A percentile compares a stretch with the other conserved stretches of the same genome.
These are phyloP conservation scores for Hymenoscyphus linearis DNA, from an alignment of 2,329 filamentous ascomycete genomes.

Conservation along the genomic window DNA sequence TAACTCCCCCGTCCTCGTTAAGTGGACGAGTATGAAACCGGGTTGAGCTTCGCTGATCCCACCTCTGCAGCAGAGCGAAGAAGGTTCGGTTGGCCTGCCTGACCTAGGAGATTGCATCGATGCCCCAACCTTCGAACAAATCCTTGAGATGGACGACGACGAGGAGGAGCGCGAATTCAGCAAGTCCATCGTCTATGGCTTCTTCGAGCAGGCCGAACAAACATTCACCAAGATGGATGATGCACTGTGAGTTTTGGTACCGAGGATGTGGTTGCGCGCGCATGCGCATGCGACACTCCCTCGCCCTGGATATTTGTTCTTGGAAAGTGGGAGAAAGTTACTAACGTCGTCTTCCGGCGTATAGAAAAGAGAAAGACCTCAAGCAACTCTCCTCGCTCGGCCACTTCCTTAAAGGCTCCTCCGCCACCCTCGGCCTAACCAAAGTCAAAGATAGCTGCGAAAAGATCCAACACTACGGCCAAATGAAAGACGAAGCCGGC, in stretches of 20 bases:
- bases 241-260: constrained; percentile 64
- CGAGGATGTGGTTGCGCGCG: not conserved
- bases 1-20: too few relatives aligned
- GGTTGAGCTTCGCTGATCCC: not conserved
- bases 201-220: constrained; percentile 83
- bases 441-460: constrained; percentile 93
- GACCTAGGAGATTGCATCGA: constrained; percentile 76
- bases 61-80: constrained; percentile 28
- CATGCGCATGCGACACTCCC: not conserved
- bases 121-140: constrained; percentile 78
- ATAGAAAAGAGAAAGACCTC: constrained; percentile 63
- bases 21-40: not conserved
- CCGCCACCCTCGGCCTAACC: constrained; percentile 82
- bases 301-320: not conserved
- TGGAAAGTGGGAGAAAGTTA: not conserved
- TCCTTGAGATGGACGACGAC: constrained; percentile 97
- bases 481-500: constrained; percentile 74
- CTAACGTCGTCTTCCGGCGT: not conserved
- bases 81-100: constrained; percentile 29
- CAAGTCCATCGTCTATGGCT: constrained; percentile 80
- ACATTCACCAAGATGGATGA: constrained; percentile 83
- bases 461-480: constrained; percentile 91
- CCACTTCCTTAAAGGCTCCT: constrained; percentile 96
- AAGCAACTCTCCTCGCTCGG: constrained; percentile 74
- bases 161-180: constrained; percentile 83